phyloP scores from a whole-genome alignment of 768 basidiomycete species.

The Neoboletus subvelutipes region DNA sequence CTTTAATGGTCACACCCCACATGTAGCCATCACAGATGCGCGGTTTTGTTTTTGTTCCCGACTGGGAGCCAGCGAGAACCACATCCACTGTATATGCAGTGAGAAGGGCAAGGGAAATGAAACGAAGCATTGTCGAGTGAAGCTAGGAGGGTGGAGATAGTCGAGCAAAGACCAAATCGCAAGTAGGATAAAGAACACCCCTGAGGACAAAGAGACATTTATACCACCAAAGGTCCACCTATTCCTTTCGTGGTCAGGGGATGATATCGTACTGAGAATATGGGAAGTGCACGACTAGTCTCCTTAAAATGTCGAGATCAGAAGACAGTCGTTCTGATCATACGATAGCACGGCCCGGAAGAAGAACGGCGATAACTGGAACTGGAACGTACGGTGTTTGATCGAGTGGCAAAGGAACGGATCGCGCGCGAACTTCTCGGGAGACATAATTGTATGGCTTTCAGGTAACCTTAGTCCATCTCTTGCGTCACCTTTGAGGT shows the following conservation, averaged over 20 bases:
- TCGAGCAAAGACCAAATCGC: background rate
- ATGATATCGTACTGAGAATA: background rate
- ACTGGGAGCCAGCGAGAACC: too few species aligned
- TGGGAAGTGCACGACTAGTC: background rate
- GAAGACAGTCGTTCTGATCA: too few species aligned
- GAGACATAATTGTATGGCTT: background rate
- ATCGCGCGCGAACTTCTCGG: background rate
- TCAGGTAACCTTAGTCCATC: background rate
- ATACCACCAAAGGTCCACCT: background rate
- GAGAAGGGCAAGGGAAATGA: background rate
- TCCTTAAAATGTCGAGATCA: too few species aligned
- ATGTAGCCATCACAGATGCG: background rate
- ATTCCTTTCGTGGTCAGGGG: background rate
- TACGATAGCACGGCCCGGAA: background rate
- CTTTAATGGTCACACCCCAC: background rate
- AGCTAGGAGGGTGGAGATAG: background rate
- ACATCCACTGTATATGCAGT: background rate
- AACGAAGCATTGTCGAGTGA: background rate
- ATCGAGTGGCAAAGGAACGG: constrained; percentile 4
- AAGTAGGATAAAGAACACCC: background rate
- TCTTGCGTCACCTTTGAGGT: background rate
- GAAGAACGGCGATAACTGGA: constrained; percentile 2
- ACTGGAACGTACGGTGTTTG: background rate
- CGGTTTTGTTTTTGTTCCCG: too few species aligned
- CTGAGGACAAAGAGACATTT: background rate